Evolutionary conservation across 2,329 filamentous ascomycete species (phyloP).

Genomic region (Fusarium beomiforme): DNA sequence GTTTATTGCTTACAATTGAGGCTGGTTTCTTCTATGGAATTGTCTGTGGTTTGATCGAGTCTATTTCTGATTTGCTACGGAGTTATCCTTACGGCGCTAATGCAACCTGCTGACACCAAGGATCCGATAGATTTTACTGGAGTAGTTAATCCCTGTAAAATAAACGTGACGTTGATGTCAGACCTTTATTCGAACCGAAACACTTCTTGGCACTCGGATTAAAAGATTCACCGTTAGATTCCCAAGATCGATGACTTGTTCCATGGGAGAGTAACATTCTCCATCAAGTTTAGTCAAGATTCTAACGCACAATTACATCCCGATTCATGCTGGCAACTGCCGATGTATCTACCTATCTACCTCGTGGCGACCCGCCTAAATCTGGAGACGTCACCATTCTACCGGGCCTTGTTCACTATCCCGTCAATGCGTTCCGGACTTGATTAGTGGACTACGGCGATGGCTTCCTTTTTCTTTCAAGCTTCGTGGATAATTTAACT

Average conservation of each 20-base stretch:
- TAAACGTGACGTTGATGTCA: slow-evolving; percentile 20
- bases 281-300: background rate
- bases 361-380: slow-evolving; percentile 21
- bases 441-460: slow-evolving; percentile 18
- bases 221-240: background rate
- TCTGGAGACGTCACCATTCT: slow-evolving; percentile 2
- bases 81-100: slow-evolving; percentile 22
- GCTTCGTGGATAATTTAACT: background rate
- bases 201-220: background rate
- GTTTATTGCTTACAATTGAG: background rate
- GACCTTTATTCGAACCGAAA: slow-evolving; percentile 13
- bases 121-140: slow-evolving; percentile 7
- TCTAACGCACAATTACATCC: too few species aligned
- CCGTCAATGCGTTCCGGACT: background rate
- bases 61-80: background rate
- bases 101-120: slow-evolving; percentile 38
- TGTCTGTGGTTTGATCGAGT: background rate
- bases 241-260: background rate
- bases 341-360: slow-evolving; percentile 11
- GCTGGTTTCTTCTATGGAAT: background rate
- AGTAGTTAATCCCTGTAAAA: background rate
- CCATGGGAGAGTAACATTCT: background rate
- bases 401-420: slow-evolving; percentile 5
- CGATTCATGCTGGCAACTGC: background rate
- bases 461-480: slow-evolving; percentile 23